A percentile compares a stretch with the other conserved stretches of the same genome.
Conservation (phyloP, 2,329 filamentous ascomycete species). For the Aspergillus bombycis region DNA sequence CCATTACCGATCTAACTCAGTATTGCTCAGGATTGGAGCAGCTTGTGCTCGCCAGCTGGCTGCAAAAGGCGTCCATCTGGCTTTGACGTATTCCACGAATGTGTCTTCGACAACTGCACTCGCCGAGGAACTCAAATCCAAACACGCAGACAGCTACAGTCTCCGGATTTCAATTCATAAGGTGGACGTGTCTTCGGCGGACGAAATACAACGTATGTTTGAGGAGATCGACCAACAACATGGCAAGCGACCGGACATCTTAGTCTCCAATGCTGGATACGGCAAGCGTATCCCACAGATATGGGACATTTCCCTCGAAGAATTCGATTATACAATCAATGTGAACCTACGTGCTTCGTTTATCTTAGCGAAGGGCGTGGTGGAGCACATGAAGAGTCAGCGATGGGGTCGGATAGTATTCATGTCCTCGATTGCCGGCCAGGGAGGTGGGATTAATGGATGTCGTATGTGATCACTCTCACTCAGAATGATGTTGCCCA, state of each 20-base stretch:
- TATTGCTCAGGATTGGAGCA: slow-evolving; percentile 58
- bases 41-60: slow-evolving; percentile 62
- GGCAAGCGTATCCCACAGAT: slow-evolving; percentile 62
- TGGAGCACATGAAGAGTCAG: slow-evolving; percentile 63
- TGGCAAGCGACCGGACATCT: slow-evolving; percentile 61
- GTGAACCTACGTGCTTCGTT: slow-evolving; percentile 67
- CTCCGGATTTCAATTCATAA: slow-evolving; percentile 58
- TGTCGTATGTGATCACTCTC: slow-evolving; percentile 45
- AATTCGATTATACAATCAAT: slow-evolving; percentile 66
- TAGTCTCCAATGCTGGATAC: slow-evolving; percentile 68
- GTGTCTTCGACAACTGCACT: slow-evolving; percentile 51
- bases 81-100: slow-evolving; percentile 62
- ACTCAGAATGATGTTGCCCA: neutral
- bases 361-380: slow-evolving; percentile 61
- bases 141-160: slow-evolving; percentile 27
- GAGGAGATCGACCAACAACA: slow-evolving; percentile 58
- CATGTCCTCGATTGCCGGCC: slow-evolving; percentile 65
- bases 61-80: slow-evolving; percentile 56
- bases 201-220: slow-evolving; percentile 59
- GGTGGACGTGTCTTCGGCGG: slow-evolving; percentile 60
- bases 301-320: slow-evolving; percentile 63
- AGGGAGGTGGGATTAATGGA: slow-evolving; percentile 67
- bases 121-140: slow-evolving; percentile 44
- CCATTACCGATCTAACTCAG: neutral
- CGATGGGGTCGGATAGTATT: slow-evolving; percentile 67